A percentile compares a stretch with the other conserved stretches of the same genome.
These are phyloP conservation scores for Helianthus annuus DNA, from an alignment of 129 eudicot species.

Conservation along the genomic window HanXRQr2.0-SUNRISE NC_035442.2:171841525-171842024, in stretches of 20 bases:
- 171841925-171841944: background rate
- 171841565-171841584: too few relatives aligned
- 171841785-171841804: slow-evolving; percentile 34
- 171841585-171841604: too few relatives aligned
- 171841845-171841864: slow-evolving; percentile 12
- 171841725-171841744: background rate
- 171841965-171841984: background rate
- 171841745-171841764: slow-evolving; percentile 30
- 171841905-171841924: background rate
- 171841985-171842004: background rate
- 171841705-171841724: background rate
- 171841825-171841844: background rate
- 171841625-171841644: too few relatives aligned
- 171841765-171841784: slow-evolving; percentile 32
- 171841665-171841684: too few relatives aligned
- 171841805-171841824: slow-evolving; percentile 35
- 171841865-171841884: slow-evolving; percentile 20
- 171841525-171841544: too few relatives aligned
- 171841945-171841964: background rate
- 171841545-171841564: too few relatives aligned
- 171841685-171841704: too few relatives aligned
- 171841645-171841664: too few relatives aligned
- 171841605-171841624: too few relatives aligned
- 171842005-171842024: too few relatives aligned
- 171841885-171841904: background rate